A percentile compares a stretch with the other conserved stretches of the same genome.
These are phyloP conservation scores for Crithidia expoeki DNA, from an alignment of 208 protist species.

Conservation along the genomic window DNA sequence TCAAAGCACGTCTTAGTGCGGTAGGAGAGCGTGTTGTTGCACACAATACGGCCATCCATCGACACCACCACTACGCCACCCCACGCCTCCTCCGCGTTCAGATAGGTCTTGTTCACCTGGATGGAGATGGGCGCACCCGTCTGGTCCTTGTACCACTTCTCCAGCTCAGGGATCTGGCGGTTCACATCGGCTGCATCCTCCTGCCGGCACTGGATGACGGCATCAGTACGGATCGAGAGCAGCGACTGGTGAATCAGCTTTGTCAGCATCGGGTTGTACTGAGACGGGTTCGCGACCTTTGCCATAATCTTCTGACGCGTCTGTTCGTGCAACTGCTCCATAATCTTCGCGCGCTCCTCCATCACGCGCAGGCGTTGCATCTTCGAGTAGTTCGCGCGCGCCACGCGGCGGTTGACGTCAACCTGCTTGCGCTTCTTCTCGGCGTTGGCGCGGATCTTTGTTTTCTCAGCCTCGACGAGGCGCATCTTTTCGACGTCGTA, in stretches of 20 bases:
- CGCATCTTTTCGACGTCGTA: constrained; percentile 92
- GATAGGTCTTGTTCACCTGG: constrained; percentile 55
- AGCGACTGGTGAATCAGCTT: constrained; percentile 79
- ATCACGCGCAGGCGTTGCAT: constrained; percentile 81
- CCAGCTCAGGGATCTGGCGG: constrained; percentile 51
- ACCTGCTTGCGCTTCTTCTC: constrained; percentile 88
- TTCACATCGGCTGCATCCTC: constrained; percentile 68
- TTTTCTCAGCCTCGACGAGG: constrained; percentile 85
- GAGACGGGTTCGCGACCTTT: constrained; percentile 54
- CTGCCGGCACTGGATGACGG: constrained; percentile 69
- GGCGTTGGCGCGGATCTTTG: constrained; percentile 71
- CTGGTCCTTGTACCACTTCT: constrained; percentile 76
- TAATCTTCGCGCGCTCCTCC: constrained; percentile 77
- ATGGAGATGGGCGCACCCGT: constrained; percentile 51
- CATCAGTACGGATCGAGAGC: constrained; percentile 72
- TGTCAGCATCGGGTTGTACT: constrained; percentile 71
- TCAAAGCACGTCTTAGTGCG: constrained; percentile 84
- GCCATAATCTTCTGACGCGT: constrained; percentile 63
- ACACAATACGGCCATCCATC: constrained; percentile 81
- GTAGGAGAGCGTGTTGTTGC: constrained; percentile 90
- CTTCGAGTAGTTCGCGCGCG: constrained; percentile 87
- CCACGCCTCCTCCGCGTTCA: constrained; percentile 71
- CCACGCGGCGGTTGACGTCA: constrained; percentile 83
- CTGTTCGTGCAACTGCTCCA: constrained; percentile 79
- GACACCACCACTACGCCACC: constrained; percentile 80